Percentiles rank a stretch among this genome's conserved stretches.
These are phyloP conservation scores for Shiraia bambusicola DNA, from an alignment of 2,329 filamentous ascomycete species.

Conservation along the genomic window DNA sequence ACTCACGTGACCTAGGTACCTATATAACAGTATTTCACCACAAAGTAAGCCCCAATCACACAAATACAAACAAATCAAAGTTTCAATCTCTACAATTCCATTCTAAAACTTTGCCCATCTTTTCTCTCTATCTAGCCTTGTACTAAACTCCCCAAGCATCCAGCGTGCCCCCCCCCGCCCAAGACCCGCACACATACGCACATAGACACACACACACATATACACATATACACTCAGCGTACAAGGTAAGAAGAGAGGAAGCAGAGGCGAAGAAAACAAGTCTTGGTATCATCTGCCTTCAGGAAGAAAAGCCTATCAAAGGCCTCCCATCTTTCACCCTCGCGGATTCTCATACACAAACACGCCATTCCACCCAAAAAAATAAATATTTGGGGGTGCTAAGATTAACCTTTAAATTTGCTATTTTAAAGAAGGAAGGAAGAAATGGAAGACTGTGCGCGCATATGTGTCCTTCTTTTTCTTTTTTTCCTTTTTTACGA, in stretches of 20 bases:
- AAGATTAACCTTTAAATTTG: too few species aligned
- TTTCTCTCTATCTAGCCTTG: slow-evolving; percentile 17
- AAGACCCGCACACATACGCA: too few species aligned
- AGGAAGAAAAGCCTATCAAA: slow-evolving; percentile 5
- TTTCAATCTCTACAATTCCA: slow-evolving; percentile 29
- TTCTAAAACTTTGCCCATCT: slow-evolving; percentile 25
- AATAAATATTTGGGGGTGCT: too few species aligned
- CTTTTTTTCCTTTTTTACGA: too few species aligned
- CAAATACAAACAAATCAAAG: slow-evolving; percentile 4
- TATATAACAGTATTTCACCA: not conserved
- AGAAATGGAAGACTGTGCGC: not conserved
- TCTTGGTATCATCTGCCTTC: too few species aligned
- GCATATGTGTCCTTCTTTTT: slow-evolving; percentile 5
- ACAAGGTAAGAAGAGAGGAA: not conserved
- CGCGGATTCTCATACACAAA: too few species aligned
- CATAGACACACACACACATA: too few species aligned
- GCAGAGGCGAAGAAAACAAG: too few species aligned
- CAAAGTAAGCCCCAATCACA: too few species aligned
- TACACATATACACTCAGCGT: too few species aligned
- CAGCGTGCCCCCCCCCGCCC: not conserved
- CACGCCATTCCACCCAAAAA: too few species aligned
- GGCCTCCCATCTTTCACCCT: not conserved
- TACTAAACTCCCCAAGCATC: slow-evolving; percentile 1
- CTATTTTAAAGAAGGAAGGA: too few species aligned
- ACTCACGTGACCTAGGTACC: not conserved